These are phyloP conservation scores for Beauveria brongniartii DNA, from an alignment of 2,329 filamentous ascomycete species.

Conservation along the genomic window DNA sequence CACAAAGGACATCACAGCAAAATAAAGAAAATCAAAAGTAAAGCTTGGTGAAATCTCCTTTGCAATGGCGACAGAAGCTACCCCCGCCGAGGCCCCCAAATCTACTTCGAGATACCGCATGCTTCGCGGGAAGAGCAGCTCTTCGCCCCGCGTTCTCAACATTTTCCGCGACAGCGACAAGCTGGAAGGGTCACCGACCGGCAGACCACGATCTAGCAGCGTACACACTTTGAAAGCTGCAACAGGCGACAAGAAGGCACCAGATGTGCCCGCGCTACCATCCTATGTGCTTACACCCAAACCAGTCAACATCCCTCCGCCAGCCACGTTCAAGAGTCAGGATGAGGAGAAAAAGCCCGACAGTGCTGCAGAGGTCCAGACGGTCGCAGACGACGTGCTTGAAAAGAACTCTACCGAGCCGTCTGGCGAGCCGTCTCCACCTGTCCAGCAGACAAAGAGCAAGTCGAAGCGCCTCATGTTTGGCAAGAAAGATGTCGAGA, in stretches of 20 bases:
- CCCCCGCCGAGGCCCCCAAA: slow-evolving; percentile 8
- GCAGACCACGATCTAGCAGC: slow-evolving; percentile 21
- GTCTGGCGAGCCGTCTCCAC: background rate
- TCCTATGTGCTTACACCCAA: slow-evolving; percentile 22
- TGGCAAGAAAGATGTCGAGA: background rate
- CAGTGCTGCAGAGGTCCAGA: background rate
- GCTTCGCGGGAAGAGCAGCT: slow-evolving; percentile 28
- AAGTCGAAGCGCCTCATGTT: background rate
- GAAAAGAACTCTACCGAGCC: slow-evolving; percentile 9
- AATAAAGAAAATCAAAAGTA: background rate
- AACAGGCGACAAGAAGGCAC: slow-evolving; percentile 12
- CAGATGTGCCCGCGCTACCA: slow-evolving; percentile 18
- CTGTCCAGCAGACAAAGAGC: background rate
- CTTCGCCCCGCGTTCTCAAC: slow-evolving; percentile 21
- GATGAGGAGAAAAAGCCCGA: slow-evolving; percentile 5
- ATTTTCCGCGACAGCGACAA: slow-evolving; percentile 20
- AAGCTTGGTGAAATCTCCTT: background rate
- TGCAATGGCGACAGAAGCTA: slow-evolving; percentile 15
- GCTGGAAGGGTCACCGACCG: slow-evolving; percentile 9
- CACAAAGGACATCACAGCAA: background rate
- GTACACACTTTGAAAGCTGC: slow-evolving; percentile 14
- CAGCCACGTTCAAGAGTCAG: slow-evolving; percentile 11
- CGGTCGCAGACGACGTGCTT: background rate
- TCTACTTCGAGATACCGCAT: slow-evolving; percentile 24
- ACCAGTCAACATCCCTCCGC: slow-evolving; percentile 20